Percentiles rank a stretch among this genome's conserved stretches.
These are phyloP conservation scores for Boletus sp. DNA, from an alignment of 768 basidiomycete genomes.

Conservation along the genomic window DNA sequence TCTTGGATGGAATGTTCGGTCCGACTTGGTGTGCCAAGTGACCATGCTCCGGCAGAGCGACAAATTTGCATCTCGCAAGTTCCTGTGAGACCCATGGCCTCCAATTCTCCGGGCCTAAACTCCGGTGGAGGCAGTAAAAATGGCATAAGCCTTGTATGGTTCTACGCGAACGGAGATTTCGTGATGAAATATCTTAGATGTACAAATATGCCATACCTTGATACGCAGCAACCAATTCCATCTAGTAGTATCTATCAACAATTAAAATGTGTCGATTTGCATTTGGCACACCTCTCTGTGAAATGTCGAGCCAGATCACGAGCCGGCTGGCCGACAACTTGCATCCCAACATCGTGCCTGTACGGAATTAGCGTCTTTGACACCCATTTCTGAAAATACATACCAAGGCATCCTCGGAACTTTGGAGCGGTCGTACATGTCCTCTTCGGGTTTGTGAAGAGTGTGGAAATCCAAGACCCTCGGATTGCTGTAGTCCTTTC, in stretches of 20 bases:
- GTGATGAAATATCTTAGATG: neutral
- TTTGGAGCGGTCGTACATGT: conserved; percentile 90
- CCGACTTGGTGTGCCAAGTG: conserved; percentile 80
- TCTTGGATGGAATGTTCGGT: conserved; percentile 93
- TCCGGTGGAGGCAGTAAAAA: conserved; percentile 93
- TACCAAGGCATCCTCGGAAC: conserved; percentile 96
- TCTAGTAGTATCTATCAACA: conserved; percentile 37
- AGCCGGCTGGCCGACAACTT: conserved; percentile 95
- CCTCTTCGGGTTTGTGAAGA: conserved; percentile 86
- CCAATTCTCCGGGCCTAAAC: conserved; percentile 77
- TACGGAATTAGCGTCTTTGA: neutral
- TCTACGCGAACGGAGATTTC: conserved; percentile 43
- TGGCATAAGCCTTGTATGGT: conserved; percentile 89
- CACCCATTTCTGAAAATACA: conserved; percentile 16
- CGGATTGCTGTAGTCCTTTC: conserved; percentile 94
- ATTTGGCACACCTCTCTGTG: conserved; percentile 64
- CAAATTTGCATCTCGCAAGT: conserved; percentile 98
- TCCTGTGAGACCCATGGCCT: conserved; percentile 79
- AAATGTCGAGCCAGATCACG: conserved; percentile 94
- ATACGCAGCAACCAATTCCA: conserved; percentile 95
- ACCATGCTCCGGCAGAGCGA: conserved; percentile 95
- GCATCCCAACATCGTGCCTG: conserved; percentile 96
- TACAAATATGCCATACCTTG: conserved; percentile 54
- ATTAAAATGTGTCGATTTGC: neutral
- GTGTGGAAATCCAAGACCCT: conserved; percentile 82